Evolutionary conservation across 352 stramenopile species (phyloP), one percentile per base, ranked within the genome.

Genomic region (Aphanomyces astaci): DNA sequence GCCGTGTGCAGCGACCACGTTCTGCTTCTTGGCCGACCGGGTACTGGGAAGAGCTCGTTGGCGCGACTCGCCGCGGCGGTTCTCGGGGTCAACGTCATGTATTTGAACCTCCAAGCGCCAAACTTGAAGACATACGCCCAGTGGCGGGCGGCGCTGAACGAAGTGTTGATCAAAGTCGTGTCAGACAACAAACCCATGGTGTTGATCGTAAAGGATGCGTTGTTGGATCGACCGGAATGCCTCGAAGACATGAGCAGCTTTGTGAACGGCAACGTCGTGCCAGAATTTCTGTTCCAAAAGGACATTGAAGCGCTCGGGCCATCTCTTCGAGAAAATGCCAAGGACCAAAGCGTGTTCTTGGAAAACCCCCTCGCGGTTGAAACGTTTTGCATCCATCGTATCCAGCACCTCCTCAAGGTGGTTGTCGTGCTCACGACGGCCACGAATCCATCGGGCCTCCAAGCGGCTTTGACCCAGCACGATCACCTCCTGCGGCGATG

Each of bases 181-280:
- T 70, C 70, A 0, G 54, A 73, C 10, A 71, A 88, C 28, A 55
- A 81, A 3, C 48, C 72, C 0, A 28, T 81, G 1, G 79, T 93
- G 15, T 72, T 91, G 15, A 75, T 91, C 25, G 59, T 91, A 24
- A 86, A 91, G 40, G 79, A 89, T 52, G 24, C 48, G 4, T 68
- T 67, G 25, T 62, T 87, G 10, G 51, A 71, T 19, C 36, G 73
- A 27, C 40, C 67, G 1, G 62, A 65, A 0, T 77, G 78, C 17
- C 87, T 88, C 25, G 77, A 70, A 9, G 60, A 72, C 13, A 36
- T 90, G 15, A 78, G 87, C 66, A 69, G 72, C 22, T 81, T 85
- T 52, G 64, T 90, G 3, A 76, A 73, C 19, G 82, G 78, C 0
- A 63, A 72, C 27, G 75, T 71, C 27, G 39, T 84, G 2, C 71